Conservation (phyloP, 2,329 filamentous ascomycete species). For the Xylariaceae sp. region DNA sequence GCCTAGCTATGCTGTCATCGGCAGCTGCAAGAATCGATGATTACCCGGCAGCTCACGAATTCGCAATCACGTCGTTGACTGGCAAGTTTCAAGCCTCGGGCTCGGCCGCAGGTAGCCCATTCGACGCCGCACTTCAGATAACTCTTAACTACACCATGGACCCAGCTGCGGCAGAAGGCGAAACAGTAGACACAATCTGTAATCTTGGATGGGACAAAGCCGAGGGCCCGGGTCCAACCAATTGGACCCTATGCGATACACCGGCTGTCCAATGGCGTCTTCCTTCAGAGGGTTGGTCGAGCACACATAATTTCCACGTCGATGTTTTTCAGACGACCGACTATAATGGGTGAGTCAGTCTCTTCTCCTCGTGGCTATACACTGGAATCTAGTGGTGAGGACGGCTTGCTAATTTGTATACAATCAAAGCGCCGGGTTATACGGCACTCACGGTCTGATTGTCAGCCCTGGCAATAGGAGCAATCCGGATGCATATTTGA, state of each 20-base stretch:
- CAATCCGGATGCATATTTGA: slow-evolving; percentile 9
- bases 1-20: too few relatives aligned
- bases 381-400: too few relatives aligned
- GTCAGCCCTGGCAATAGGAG: not conserved
- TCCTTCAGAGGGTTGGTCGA: slow-evolving; percentile 3
- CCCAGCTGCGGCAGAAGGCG: not conserved
- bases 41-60: not conserved
- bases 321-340: slow-evolving; percentile 4
- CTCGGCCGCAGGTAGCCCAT: slow-evolving; percentile 4
- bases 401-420: too few relatives aligned
- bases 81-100: slow-evolving; percentile 4
- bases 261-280: slow-evolving; percentile 10
- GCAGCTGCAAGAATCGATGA: not conserved
- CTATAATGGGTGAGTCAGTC: slow-evolving; percentile 5
- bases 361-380: too few relatives aligned
- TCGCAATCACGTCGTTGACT: slow-evolving; percentile 3
- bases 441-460: slow-evolving; percentile 8
- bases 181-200: slow-evolving; percentile 3
- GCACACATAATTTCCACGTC: slow-evolving; percentile 3
- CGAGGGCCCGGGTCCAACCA: slow-evolving; percentile 3
- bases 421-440: slow-evolving; percentile 2
- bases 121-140: slow-evolving; percentile 7
- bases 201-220: slow-evolving; percentile 3
- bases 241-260: slow-evolving; percentile 4
- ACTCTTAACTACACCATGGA: slow-evolving; percentile 7